phyloP scores from a whole-genome alignment of 2,329 filamentous ascomycete species.

The Lasiodiplodia gonubiensis region DNA sequence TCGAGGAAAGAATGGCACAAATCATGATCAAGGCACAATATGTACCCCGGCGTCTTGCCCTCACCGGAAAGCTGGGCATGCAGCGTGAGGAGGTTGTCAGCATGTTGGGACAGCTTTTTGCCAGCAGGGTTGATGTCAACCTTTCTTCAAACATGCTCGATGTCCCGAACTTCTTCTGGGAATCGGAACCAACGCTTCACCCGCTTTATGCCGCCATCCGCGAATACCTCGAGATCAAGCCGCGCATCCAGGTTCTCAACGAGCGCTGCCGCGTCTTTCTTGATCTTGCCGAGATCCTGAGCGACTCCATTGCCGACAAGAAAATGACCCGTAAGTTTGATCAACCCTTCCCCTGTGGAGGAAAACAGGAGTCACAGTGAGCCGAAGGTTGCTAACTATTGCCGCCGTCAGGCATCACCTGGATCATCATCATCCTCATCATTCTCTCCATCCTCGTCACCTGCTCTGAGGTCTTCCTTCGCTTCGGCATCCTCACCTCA shows the following conservation, averaged over 20 bases:
- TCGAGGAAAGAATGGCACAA: slow-evolving; percentile 92
- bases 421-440: slow-evolving; percentile 97
- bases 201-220: slow-evolving; percentile 93
- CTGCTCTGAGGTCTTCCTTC: slow-evolving; percentile 82
- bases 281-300: slow-evolving; percentile 92
- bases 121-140: slow-evolving; percentile 94
- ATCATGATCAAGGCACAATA: slow-evolving; percentile 94
- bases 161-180: slow-evolving; percentile 98
- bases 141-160: slow-evolving; percentile 96
- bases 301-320: slow-evolving; percentile 87
- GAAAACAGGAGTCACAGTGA: too few relatives aligned
- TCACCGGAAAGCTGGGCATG: slow-evolving; percentile 92
- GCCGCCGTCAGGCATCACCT: slow-evolving; percentile 70
- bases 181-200: slow-evolving; percentile 91
- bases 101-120: slow-evolving; percentile 88
- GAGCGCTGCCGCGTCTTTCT: slow-evolving; percentile 96
- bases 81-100: slow-evolving; percentile 88
- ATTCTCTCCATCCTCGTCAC: slow-evolving; percentile 90
- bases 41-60: slow-evolving; percentile 84
- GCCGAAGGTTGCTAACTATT: not conserved
- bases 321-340: slow-evolving; percentile 76
- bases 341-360: not conserved
- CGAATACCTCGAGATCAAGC: slow-evolving; percentile 97
- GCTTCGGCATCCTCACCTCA: slow-evolving; percentile 62
- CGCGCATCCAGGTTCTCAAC: slow-evolving; percentile 93